These are phyloP conservation scores for Sphaceloma murrayae DNA, from an alignment of 2,329 filamentous ascomycete genomes.

Conservation along the genomic window DNA sequence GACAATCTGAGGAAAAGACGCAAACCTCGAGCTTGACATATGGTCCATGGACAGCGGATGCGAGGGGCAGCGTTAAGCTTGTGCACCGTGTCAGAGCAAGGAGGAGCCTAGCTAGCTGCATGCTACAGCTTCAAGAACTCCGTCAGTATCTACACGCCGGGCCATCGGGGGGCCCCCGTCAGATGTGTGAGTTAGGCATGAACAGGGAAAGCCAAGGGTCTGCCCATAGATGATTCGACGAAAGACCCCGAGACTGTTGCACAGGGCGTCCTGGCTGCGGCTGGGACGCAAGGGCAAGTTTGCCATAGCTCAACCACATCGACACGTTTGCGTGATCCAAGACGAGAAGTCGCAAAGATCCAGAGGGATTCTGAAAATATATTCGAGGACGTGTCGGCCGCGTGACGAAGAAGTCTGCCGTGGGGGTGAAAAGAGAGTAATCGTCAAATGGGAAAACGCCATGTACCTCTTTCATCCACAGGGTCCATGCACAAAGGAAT, in stretches of 20 bases:
- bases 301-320: conserved; percentile 7
- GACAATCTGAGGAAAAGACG: neutral
- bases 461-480: too few relatives aligned
- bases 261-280: conserved; percentile 5
- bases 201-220: neutral
- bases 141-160: too few relatives aligned
- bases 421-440: too few relatives aligned
- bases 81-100: neutral
- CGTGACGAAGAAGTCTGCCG: too few relatives aligned
- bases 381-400: too few relatives aligned
- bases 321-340: too few relatives aligned
- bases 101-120: neutral
- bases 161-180: neutral
- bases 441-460: too few relatives aligned
- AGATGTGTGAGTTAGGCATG: neutral
- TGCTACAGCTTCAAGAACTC: neutral
- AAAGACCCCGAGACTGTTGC: neutral
- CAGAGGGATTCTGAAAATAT: too few relatives aligned
- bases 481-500: too few relatives aligned
- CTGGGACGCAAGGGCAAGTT: conserved; percentile 3
- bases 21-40: neutral
- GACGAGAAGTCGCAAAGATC: too few relatives aligned
- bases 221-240: neutral
- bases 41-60: neutral
- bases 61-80: neutral